Evolutionary conservation across 2,329 filamentous ascomycete species (phyloP).

Genomic region (Phoma sp.): DNA sequence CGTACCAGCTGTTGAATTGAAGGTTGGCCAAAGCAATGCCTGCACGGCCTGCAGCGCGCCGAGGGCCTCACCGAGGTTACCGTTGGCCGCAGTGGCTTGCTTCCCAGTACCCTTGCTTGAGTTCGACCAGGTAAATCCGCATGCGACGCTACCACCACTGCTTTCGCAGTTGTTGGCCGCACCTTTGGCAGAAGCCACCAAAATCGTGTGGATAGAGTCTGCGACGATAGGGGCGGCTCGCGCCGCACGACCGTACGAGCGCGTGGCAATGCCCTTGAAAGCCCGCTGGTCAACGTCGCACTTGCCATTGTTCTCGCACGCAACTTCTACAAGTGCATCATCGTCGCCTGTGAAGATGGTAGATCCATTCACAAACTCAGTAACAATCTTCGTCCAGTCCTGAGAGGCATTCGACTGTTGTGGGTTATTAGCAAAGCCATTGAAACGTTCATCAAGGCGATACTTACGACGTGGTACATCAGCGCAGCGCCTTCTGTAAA

Average conservation of each 20-base stretch:
- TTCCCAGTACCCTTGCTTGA: neutral
- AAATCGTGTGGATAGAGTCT: slow-evolving; percentile 19
- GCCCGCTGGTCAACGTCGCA: slow-evolving; percentile 71
- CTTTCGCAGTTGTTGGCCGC: slow-evolving; percentile 26
- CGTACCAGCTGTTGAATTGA: slow-evolving; percentile 4
- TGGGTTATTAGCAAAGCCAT: slow-evolving; percentile 6
- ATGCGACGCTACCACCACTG: slow-evolving; percentile 14
- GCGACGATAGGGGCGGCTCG: slow-evolving; percentile 26
- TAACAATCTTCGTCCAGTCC: slow-evolving; percentile 30
- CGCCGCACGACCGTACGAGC: slow-evolving; percentile 33
- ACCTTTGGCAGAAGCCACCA: slow-evolving; percentile 30
- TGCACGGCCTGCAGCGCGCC: slow-evolving; percentile 34
- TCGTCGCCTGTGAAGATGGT: slow-evolving; percentile 53
- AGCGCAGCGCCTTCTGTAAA: slow-evolving; percentile 60
- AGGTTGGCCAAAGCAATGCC: slow-evolving; percentile 28
- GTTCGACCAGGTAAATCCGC: slow-evolving; percentile 20
- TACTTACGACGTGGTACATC: slow-evolving; percentile 54
- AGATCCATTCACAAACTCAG: slow-evolving; percentile 39
- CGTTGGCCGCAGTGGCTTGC: slow-evolving; percentile 10
- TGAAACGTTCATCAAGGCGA: neutral
- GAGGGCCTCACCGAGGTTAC: slow-evolving; percentile 27
- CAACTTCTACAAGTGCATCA: slow-evolving; percentile 69
- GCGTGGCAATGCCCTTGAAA: slow-evolving; percentile 60
- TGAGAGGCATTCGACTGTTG: slow-evolving; percentile 30
- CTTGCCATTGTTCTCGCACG: slow-evolving; percentile 63